Evolutionary conservation across 495 filamentous ascomycete genomes (phyloP).

Genomic region (Geoglossum glabrum): DNA sequence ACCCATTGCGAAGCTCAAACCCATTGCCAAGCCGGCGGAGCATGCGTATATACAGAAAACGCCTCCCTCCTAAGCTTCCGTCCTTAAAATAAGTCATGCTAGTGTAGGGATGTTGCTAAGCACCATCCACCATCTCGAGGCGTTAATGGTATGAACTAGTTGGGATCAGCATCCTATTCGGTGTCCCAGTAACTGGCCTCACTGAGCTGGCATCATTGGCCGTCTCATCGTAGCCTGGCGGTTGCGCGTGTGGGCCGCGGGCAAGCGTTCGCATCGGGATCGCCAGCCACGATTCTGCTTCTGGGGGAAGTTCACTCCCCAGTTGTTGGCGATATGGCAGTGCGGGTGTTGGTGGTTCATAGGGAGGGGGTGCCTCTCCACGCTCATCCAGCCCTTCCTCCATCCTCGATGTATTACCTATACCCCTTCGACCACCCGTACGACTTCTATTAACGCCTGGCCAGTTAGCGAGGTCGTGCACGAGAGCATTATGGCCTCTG

Average conservation of each 20-base stretch:
- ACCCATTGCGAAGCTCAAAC: too few relatives aligned
- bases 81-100: too few relatives aligned
- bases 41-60: too few relatives aligned
- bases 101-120: too few relatives aligned
- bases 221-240: neutral
- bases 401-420: neutral
- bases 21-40: too few relatives aligned
- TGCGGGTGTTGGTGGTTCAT: slow-evolving; percentile 8
- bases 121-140: too few relatives aligned
- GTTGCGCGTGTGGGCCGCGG: neutral
- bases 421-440: slow-evolving; percentile 8
- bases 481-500: slow-evolving; percentile 16
- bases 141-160: too few relatives aligned
- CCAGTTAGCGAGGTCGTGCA: slow-evolving; percentile 19
- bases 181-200: too few relatives aligned
- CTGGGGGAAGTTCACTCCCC: too few relatives aligned
- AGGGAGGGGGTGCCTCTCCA: slow-evolving; percentile 23
- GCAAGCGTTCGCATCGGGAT: neutral
- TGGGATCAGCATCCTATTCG: too few relatives aligned
- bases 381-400: slow-evolving; percentile 24
- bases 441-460: slow-evolving; percentile 4
- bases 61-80: too few relatives aligned
- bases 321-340: neutral
- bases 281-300: neutral
- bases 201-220: neutral